Base-by-base conservation (phyloP, 306 rosid genomes). In the Dryas alaskensis region DNA sequence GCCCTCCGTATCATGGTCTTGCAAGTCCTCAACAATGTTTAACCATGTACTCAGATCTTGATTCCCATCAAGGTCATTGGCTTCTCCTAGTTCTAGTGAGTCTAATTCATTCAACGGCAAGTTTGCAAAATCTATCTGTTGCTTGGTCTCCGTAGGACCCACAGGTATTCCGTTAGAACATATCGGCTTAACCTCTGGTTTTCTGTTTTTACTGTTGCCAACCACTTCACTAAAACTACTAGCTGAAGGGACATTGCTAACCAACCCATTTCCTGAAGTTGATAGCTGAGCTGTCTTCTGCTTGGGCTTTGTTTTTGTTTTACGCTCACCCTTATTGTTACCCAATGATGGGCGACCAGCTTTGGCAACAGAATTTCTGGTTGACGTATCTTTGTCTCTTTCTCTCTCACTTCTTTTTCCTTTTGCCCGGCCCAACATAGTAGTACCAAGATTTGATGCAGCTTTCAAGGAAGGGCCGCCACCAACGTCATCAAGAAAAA, bases 361-460 rank as follows among this genome's bases (percentile, higher is more conserved):
- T 84, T 87, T 92, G 60, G 86, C 43, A 47, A 60, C 84, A 70
- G 83, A 75, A 65, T 70, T 81, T 81, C 85, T 86, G 67, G 82
- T 78, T 19, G 79, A 72, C 49, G 73, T 59, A 73, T 81, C 97
- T 79, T 79, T 88, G 64, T 76, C 94, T 78, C 86, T 84, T 72
- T 86, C 93, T 79, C 97, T 89, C 76, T 84, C 93, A 55, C 93
- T 89, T 83, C 92, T 85, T 82, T 91, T 91, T 46, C 96, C 90
- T 75, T 84, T 91, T 17, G 83, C 87, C 79, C 89, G 90, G 51
- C 84, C 87, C 54, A 72, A 40, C 78, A 83, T 70, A 55, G 87
- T 83, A 78, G 69, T 81, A 46, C 86, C 85, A 66, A 75, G 76
- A 78, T 78, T 81, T 67, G 92, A 79, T 58, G 77, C 53, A 53